Base-by-base conservation (phyloP, 345 rosid genomes). In the Gossypium longicalyx region DNA sequence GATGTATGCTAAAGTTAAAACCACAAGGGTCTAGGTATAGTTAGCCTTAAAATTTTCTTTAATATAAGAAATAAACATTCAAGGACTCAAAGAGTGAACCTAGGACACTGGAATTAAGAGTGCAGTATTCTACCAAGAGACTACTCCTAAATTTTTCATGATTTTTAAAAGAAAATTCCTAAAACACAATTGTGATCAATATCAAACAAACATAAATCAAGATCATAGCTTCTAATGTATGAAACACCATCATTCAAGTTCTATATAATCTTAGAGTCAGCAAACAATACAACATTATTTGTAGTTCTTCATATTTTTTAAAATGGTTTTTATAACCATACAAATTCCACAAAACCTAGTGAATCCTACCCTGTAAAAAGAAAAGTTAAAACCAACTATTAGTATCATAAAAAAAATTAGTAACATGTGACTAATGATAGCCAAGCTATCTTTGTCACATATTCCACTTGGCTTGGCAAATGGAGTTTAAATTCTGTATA, bases 401-500 rank as follows among this genome's bases (percentile, higher is more conserved):
- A 23, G 4, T 25, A 12, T 38, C 2, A 12, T 25, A 25, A 59
- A 7, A 3, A 23, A 9, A n/a, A 4, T 34, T 34, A 34, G 41
- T 34, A n/a, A 17, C 41, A 41, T 3, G 48, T 38, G 22, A 64
- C 7, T 64, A 17, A n/a, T 3, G 15, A 23, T 1, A 34, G 12
- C 15, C 68, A 64, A 38, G 25, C 25, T 17, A 9, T 64, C 25
- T 38, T 61, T 38, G 25, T 64, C 25, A 38, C 10, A 38, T 12
- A 64, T n/a, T 64, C 15, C 68, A n/a, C 13, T 64, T 1, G 49
- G 68, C 48, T 3, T 17, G 47, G 19, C 49, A 45, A 27, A 23
- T 67, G 38, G 56, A 67, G 22, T 67, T 67, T 67, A 52, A 47
- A 67, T 67, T 54, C 27, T 23, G 15, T 66, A 66, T 66, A 20